Percentiles rank a stretch among this genome's conserved stretches.
These are phyloP conservation scores for Debaryomycetaceae sp. DNA, from an alignment of 1,139 yeast species.

Conservation along the genomic window DNA sequence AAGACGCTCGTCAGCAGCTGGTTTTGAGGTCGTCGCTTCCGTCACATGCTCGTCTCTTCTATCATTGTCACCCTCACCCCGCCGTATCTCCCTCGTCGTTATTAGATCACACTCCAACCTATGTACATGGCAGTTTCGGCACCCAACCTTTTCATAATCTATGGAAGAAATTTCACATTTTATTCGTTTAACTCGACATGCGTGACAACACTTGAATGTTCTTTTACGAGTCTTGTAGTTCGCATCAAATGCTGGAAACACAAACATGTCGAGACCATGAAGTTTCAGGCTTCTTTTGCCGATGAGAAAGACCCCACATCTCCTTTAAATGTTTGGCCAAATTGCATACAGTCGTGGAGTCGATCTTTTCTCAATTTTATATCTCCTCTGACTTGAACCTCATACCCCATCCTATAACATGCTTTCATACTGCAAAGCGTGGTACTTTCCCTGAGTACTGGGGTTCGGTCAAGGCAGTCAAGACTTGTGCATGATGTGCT, in stretches of 20 bases:
- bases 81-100: neutral
- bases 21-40: no score
- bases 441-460: no score
- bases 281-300: neutral
- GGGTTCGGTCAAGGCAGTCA: no score
- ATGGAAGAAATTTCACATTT: constrained; percentile 33
- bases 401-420: no score
- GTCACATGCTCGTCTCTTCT: no score
- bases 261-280: constrained; percentile 32
- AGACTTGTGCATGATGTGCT: no score
- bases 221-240: constrained; percentile 52
- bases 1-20: no score
- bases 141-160: constrained; percentile 34
- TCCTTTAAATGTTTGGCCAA: neutral
- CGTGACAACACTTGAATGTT: constrained; percentile 51
- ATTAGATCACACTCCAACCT: constrained; percentile 11
- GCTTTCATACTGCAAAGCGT: no score
- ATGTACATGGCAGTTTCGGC: constrained; percentile 29
- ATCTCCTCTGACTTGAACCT: no score
- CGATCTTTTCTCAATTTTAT: no score
- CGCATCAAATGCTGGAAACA: constrained; percentile 57
- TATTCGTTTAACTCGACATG: constrained; percentile 43
- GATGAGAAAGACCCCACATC: neutral
- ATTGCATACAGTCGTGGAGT: neutral
- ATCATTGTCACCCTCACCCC: no score